Conservation (phyloP, 2,329 filamentous ascomycete genomes). For the Calonectria hawksworthii region DNA sequence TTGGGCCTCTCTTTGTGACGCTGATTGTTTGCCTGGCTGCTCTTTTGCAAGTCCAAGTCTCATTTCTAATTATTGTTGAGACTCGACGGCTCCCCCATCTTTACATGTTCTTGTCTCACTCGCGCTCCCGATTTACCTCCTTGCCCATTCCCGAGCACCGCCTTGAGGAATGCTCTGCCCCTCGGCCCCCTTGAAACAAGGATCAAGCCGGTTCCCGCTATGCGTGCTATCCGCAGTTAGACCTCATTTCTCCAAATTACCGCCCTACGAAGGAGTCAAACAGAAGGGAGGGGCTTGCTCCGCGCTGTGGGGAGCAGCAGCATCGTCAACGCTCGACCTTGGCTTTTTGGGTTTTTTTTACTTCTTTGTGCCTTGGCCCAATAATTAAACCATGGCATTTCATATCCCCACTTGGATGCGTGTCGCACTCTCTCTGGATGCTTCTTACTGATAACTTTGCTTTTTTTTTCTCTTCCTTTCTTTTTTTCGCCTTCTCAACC, state of each 20-base stretch:
- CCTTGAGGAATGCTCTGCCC: constrained; percentile 12
- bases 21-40: neutral
- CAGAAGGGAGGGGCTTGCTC: constrained; percentile 10
- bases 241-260: constrained; percentile 7
- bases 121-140: constrained; percentile 14
- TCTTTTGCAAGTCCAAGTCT: neutral
- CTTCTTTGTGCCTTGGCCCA: neutral
- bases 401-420: neutral
- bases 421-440: neutral
- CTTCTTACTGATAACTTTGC: neutral
- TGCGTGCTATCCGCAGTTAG: neutral
- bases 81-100: neutral
- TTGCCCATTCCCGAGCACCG: constrained; percentile 19
- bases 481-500: neutral
- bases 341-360: neutral
- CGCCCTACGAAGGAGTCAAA: constrained; percentile 7
- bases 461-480: neutral
- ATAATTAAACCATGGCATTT: constrained; percentile 5
- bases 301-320: constrained; percentile 6
- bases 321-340: neutral
- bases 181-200: constrained; percentile 14
- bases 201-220: constrained; percentile 19
- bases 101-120: neutral
- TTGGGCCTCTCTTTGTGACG: neutral
- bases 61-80: constrained; percentile 7